These are phyloP conservation scores for Gracilariopsis chorda DNA, from an alignment of 23 red algal species.

Conservation along the genomic window DNA sequence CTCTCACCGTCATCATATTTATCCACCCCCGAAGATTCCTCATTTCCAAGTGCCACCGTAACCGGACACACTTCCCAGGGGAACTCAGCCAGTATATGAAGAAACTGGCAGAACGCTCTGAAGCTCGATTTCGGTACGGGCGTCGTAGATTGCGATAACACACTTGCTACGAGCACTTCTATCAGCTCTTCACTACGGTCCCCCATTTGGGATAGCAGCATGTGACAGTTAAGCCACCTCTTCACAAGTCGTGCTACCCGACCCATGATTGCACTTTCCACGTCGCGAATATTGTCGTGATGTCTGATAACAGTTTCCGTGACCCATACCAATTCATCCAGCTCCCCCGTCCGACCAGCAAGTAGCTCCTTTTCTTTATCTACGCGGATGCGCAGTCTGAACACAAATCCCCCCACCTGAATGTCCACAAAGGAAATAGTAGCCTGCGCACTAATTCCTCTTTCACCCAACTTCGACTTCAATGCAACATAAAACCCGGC, in stretches of 20 bases:
- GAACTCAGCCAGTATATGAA: constrained; percentile 70
- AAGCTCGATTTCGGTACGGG: constrained; percentile 29
- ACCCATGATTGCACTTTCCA: constrained; percentile 21
- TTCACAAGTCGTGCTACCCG: constrained; percentile 62
- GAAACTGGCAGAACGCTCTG: constrained; percentile 62
- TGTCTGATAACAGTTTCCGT: constrained; percentile 42
- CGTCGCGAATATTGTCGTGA: constrained; percentile 38
- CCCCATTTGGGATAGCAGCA: constrained; percentile 62
- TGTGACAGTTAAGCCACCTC: constrained; percentile 71
- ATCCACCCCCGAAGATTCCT: background rate
- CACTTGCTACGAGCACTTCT: constrained; percentile 67
- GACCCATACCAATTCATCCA: constrained; percentile 30
- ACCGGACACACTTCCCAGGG: constrained; percentile 70
- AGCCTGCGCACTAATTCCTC: constrained; percentile 31
- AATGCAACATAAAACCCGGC: constrained; percentile 56
- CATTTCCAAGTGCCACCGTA: constrained; percentile 18
- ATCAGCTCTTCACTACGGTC: constrained; percentile 66
- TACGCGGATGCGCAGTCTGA: constrained; percentile 39
- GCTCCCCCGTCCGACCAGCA: background rate
- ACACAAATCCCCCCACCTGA: constrained; percentile 39
- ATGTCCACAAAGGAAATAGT: constrained; percentile 64
- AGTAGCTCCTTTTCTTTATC: constrained; percentile 50
- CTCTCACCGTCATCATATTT: background rate
- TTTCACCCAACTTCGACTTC: constrained; percentile 32
- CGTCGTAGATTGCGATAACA: background rate